Evolutionary conservation across 2,329 filamentous ascomycete genomes (phyloP), one percentile per base, ranked within the genome.

Genomic region (Emericellopsis cladophorae): DNA sequence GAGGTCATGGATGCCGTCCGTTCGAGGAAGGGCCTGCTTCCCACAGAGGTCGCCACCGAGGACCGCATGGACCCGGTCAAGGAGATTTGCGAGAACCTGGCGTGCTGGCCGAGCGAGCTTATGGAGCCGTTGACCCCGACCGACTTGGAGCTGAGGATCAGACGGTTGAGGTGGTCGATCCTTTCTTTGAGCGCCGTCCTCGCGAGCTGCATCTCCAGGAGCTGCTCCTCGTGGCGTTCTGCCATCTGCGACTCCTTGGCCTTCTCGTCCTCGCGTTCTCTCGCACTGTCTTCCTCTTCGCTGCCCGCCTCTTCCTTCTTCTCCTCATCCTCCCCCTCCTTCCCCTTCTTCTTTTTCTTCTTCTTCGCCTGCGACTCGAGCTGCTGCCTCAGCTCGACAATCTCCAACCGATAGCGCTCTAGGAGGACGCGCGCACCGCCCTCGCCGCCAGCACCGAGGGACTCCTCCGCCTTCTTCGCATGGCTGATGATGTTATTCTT

Each of bases 401-500:
- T 98, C 57, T 98, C 92, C 72, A 94, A 77, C 33, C 90, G 80
- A 56, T 98, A 98, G 32, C 90, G 78, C 56, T 98, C 92, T 9
- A 98, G 70, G 2, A 98, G 70, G 4, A 93, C 89, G 42, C 87
- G 76, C 36, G 87, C 88, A 22, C 84, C 84, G 10, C 87, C 84
- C 60, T 95, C 90, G n/a, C 80, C 81, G 32, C 84, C 81, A 33
- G 73, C 72, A 21, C 83, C 83, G 21, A 90, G 68, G 4, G 90
- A 88, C 59, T 96, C 92, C 50, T 94, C 87, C 7, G 90, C 90
- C 55, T 80, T 84, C 70, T 95, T 96, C 29, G 92, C 92, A 62
- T 96, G 89, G 51, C 88, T 95, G 55, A 96, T 82, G 54, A 98
- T 95, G 56, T 84, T 98, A 62, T 98, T 98, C 70, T 95, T 95